Percentiles rank a stretch among this genome's conserved stretches.
Evolutionary conservation across 2,329 filamentous ascomycete genomes (phyloP).

Genomic region (Alternaria gaisen): DNA sequence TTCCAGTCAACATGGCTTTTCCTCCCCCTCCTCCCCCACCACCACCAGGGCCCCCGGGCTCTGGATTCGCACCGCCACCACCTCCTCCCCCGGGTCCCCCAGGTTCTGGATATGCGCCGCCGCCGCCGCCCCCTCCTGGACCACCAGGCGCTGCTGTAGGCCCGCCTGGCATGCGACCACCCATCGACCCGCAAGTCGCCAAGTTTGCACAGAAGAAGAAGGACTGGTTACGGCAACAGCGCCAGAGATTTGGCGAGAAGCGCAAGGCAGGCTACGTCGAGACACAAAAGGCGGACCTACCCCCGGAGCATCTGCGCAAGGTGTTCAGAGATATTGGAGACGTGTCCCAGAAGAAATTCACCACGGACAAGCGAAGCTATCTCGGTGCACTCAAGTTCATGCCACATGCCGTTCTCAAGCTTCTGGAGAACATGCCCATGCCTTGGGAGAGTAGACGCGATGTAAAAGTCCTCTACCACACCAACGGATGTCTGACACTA

Average conservation of each 20-base stretch:
- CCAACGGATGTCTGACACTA: slow-evolving; percentile 94
- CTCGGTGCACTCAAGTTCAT: slow-evolving; percentile 98
- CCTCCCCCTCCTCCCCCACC: slow-evolving; percentile 40
- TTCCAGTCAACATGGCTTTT: slow-evolving; percentile 34
- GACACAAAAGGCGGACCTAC: slow-evolving; percentile 98
- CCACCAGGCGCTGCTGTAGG: slow-evolving; percentile 60
- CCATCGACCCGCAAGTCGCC: slow-evolving; percentile 81
- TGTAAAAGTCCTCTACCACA: slow-evolving; percentile 97
- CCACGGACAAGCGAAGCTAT: slow-evolving; percentile 97
- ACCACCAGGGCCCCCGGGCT: slow-evolving; percentile 38
- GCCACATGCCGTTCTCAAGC: slow-evolving; percentile 96
- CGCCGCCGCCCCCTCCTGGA: slow-evolving; percentile 67
- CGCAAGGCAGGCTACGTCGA: slow-evolving; percentile 95
- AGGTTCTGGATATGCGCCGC: slow-evolving; percentile 47
- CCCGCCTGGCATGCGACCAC: slow-evolving; percentile 76
- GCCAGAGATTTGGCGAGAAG: slow-evolving; percentile 96
- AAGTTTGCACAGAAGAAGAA: slow-evolving; percentile 99
- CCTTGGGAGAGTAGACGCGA: slow-evolving; percentile 97
- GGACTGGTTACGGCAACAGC: slow-evolving; percentile 93
- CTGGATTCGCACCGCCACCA: slow-evolving; percentile 47
- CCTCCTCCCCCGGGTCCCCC: slow-evolving; percentile 42
- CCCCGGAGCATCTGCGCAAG: slow-evolving; percentile 96
- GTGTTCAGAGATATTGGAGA: slow-evolving; percentile 99
- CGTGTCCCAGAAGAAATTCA: slow-evolving; percentile 99
- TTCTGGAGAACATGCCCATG: slow-evolving; percentile 99